phyloP scores from a whole-genome alignment of 305 asterid species.

The Fraxinus sp. region DNA sequence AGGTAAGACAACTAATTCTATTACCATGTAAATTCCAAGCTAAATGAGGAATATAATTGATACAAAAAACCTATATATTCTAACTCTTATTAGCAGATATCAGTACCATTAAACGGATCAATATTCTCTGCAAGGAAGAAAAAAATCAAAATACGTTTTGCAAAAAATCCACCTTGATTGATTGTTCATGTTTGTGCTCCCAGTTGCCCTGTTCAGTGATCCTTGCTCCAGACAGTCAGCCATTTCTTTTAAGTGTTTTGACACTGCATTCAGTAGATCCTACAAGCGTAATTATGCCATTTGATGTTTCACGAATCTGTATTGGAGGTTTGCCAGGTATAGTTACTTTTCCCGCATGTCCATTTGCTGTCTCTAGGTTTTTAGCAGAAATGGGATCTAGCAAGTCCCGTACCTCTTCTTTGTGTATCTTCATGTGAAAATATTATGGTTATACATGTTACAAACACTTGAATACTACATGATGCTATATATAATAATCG shows the following conservation, averaged over 20 bases:
- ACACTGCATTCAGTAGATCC: conserved; percentile 91
- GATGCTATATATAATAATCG: not conserved
- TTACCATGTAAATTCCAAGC: not conserved
- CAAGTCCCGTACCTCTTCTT: conserved; percentile 95
- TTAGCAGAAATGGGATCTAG: conserved; percentile 55
- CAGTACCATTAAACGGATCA: not conserved
- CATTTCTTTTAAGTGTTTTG: conserved; percentile 85
- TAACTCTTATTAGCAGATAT: not conserved
- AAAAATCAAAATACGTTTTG: not conserved
- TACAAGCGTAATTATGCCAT: conserved; percentile 91
- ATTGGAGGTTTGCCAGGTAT: conserved; percentile 81
- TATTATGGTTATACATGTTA: not conserved
- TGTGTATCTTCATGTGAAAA: conserved; percentile 66
- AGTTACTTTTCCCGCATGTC: conserved; percentile 63
- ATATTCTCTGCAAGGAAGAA: not conserved
- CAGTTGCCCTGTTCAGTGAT: conserved; percentile 88
- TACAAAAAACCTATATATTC: not conserved
- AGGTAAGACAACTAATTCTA: not conserved
- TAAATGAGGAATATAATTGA: not conserved
- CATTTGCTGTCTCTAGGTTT: conserved; percentile 68
- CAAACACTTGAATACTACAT: not conserved
- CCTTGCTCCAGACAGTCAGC: conserved; percentile 90
- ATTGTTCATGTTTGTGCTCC: conserved; percentile 97
- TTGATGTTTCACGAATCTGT: conserved; percentile 92
- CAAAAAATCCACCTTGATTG: conserved; percentile 67